A percentile compares a stretch with the other conserved stretches of the same genome.
phyloP scores from a whole-genome alignment of 169 alveolate genomes.

The Eimeria brunetti region DNA sequence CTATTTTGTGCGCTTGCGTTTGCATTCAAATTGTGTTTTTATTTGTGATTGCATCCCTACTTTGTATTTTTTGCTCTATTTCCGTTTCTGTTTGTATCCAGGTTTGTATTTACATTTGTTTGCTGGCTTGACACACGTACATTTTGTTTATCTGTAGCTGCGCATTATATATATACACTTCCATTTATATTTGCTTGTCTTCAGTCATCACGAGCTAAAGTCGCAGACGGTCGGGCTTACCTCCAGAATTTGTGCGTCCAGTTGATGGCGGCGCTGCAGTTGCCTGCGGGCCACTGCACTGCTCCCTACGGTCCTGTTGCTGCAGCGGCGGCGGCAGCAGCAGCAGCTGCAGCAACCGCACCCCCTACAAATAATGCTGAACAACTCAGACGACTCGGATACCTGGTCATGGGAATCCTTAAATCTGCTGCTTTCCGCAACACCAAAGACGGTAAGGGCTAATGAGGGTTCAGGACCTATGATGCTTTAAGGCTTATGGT shows the following conservation, averaged over 20 bases:
- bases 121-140: background rate
- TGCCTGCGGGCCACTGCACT: background rate
- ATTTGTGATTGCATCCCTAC: background rate
- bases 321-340: constrained; percentile 17
- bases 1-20: background rate
- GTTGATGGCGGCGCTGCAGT: constrained; percentile 54
- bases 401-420: constrained; percentile 49
- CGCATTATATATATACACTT: too few relatives aligned
- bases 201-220: constrained; percentile 55
- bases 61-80: background rate
- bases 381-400: constrained; percentile 32
- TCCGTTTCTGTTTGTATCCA: background rate
- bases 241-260: constrained; percentile 48
- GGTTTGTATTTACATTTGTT: background rate
- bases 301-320: constrained; percentile 7
- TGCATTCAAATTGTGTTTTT: background rate
- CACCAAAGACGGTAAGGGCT: constrained; percentile 1
- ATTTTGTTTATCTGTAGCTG: too few relatives aligned
- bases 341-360: background rate
- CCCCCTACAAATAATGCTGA: background rate
- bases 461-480: background rate
- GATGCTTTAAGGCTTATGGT: background rate
- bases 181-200: background rate
- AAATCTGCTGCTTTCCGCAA: constrained; percentile 68
- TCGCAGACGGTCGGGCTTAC: constrained; percentile 74